Base-by-base conservation (phyloP, 164 flowering plant genomes). In the Umbellularia californica region DNA sequence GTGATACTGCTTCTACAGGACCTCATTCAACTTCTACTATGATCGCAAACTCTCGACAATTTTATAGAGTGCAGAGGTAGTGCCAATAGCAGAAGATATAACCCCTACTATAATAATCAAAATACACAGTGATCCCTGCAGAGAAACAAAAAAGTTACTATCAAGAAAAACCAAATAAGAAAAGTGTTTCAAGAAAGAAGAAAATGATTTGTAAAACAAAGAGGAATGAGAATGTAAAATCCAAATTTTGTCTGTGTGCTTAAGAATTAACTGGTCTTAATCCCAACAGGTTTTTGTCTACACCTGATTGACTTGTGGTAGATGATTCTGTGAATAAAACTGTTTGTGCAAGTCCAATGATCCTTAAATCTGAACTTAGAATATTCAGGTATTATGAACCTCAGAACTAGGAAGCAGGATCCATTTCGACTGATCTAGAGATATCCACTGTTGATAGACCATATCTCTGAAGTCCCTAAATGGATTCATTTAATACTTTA, bases 41-140 rank as follows among this genome's bases (percentile, higher is more conserved):
- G 80, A 84, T 74, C 77, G 71, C 81, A 95, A 83, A 47, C 58
- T 87, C 69, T 92, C 77, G 5, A 95, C 75, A 51, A 95, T 93
- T 75, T 86, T 82, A 11, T 89, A 77, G 28, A 95, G 69, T 12
- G 99, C 93, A 2, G 98, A 89, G 72, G 81, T 82, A 2, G 93
- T 83, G 68, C 99, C 99, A 50, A 92, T 69, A 2, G 76, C 81
- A 3, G 92, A 83, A 1, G 97, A 92, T 24, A 89, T 71, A 1
- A 75, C 78, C 0, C 98, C 99, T 17, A 93, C 89, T 19, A 28
- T 65, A 23, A 93, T 87, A 19, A 95, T 83, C 72, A 92, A 19
- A 25, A 78, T 27, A 75, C 99, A 95, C 12, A 85, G 17, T n/a
- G 80, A 78, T 14, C 41, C 89, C 99, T 95, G 81, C 81, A 81